Evolutionary conservation across 2,329 filamentous ascomycete species (phyloP).

Genomic region (Cadophora malorum): DNA sequence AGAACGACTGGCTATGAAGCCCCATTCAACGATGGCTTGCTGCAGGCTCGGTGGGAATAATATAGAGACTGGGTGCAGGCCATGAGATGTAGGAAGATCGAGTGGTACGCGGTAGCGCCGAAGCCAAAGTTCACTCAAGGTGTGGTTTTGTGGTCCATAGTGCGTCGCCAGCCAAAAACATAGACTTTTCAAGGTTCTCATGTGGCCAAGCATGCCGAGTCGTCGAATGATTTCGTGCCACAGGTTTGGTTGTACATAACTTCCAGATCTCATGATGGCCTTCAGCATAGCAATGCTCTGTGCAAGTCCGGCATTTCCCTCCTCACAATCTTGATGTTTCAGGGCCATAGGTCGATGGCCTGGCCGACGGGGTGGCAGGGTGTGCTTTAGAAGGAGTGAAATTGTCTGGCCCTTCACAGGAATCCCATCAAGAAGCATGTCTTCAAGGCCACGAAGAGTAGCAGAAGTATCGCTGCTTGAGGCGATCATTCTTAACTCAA

Average conservation of each 20-base stretch:
- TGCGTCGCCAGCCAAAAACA: constrained; percentile 55
- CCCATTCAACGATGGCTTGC: constrained; percentile 56
- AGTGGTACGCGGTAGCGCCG: constrained; percentile 25
- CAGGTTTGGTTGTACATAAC: constrained; percentile 48
- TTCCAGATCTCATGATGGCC: constrained; percentile 52
- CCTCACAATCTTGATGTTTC: neutral
- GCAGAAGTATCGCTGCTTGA: constrained; percentile 45
- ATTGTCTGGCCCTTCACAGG: constrained; percentile 53
- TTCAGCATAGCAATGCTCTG: constrained; percentile 54
- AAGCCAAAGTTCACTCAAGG: constrained; percentile 1
- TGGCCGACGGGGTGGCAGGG: constrained; percentile 49
- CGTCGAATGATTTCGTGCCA: constrained; percentile 67
- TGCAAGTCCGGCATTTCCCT: constrained; percentile 42
- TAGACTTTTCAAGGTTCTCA: constrained; percentile 58
- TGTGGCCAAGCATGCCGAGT: constrained; percentile 61
- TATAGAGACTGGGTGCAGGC: constrained; percentile 45
- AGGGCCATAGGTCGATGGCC: constrained; percentile 33
- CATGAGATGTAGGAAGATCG: constrained; percentile 34
- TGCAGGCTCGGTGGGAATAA: constrained; percentile 54
- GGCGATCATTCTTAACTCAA: constrained; percentile 51
- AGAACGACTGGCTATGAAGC: constrained; percentile 48
- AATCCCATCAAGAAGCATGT: constrained; percentile 55
- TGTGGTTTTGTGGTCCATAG: constrained; percentile 44
- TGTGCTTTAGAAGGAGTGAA: constrained; percentile 48
- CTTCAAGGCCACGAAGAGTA: constrained; percentile 45